Evolutionary conservation across 2,329 filamentous ascomycete species (phyloP), one percentile per base, ranked within the genome.

Genomic region (Neonectria faginata): DNA sequence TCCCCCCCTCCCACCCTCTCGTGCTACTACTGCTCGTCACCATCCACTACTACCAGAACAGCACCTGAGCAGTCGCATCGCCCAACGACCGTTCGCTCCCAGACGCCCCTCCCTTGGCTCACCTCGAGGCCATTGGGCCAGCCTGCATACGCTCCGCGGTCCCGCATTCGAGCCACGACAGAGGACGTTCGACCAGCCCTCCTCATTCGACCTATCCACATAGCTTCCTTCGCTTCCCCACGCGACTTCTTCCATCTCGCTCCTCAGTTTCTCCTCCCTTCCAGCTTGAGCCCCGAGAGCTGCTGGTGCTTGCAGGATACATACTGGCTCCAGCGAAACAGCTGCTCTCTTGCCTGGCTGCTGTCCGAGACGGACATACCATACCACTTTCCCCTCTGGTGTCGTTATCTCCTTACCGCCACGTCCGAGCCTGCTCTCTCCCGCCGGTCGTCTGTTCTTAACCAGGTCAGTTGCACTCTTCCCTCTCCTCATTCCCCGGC

Each of bases 151-250:
- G 67, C 71, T 78, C 70, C 74, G 69, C 68, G 73, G 76, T 74
- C 73, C 74, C 75, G 76, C 75, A 79, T 76, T 79, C 77, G 77
- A 79, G 77, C 77, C 77, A 79, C 77, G 77, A 79, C 77, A 78
- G 70, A 76, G 72, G 73, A 74, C 68, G 71, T 73, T 73, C 72
- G 73, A 72, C 68, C 68, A 67, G 69, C 68, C 67, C 67, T 73
- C 70, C 76, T 77, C 75, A 77, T 76, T 77, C 76, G 74, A 74
- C 70, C 67, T 75, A 70, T 72, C 73, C 74, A 75, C 72, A 75
- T 73, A 69, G 73, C 64, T 73, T 74, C 71, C 64, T 62, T 71
- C 62, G 69, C 61, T 73, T 77, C 76, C 76, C 76, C 76, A 78
- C 76, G 76, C 75, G 68, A 75, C 69, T 72, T 73, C 72, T 70